A percentile compares a stretch with the other conserved stretches of the same genome.
These are phyloP conservation scores for Datura wrightii DNA, from an alignment of 257 asterid species.

Conservation along the genomic window DNA sequence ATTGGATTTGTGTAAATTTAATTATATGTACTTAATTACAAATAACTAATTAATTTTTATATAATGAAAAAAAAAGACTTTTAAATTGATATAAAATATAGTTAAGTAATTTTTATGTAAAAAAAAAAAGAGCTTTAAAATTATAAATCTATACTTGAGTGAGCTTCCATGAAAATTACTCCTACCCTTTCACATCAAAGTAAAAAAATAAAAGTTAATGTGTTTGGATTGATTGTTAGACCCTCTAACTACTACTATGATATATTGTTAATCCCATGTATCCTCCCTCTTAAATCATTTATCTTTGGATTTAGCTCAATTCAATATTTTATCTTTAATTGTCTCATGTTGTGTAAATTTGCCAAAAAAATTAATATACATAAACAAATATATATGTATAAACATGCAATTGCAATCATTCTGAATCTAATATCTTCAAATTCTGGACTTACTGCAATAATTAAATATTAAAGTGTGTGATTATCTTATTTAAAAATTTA, in stretches of 20 bases:
- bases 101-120: too few relatives aligned
- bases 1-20: too few relatives aligned
- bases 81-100: too few relatives aligned
- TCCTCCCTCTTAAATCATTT: not conserved
- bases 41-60: too few relatives aligned
- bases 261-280: not conserved
- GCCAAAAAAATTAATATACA: not conserved
- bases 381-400: not conserved
- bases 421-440: not conserved
- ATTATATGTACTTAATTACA: too few relatives aligned
- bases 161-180: too few relatives aligned
- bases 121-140: too few relatives aligned
- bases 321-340: not conserved
- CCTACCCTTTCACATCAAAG: not conserved
- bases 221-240: not conserved
- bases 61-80: too few relatives aligned
- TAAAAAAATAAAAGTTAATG: not conserved
- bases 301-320: not conserved
- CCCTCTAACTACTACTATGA: not conserved
- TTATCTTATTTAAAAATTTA: too few relatives aligned
- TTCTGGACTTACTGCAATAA: not conserved
- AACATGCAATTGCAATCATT: not conserved
- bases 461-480: too few relatives aligned
- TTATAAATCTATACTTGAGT: too few relatives aligned
- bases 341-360: not conserved